Percentiles rank a stretch among this genome's conserved stretches.
Conservation (phyloP, 2,329 filamentous ascomycete species). For the Venturia nashicola region DNA sequence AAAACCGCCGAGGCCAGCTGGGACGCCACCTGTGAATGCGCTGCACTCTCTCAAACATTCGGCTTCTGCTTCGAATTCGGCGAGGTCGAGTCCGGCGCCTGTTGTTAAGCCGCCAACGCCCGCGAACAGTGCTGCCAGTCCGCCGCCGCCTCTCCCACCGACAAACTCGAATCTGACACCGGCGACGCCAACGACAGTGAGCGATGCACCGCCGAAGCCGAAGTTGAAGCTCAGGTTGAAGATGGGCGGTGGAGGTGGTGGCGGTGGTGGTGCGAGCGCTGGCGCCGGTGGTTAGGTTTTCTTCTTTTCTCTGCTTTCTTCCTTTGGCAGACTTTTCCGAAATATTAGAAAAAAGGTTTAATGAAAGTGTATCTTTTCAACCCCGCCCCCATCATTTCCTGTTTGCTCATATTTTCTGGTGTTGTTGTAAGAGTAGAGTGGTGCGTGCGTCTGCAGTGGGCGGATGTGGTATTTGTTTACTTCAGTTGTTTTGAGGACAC, state of each 20-base stretch:
- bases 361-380: background rate
- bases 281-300: background rate
- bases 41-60: background rate
- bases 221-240: conserved; percentile 6
- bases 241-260: conserved; percentile 7
- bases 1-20: background rate
- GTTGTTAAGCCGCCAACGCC: background rate
- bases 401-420: background rate
- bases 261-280: background rate
- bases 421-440: background rate
- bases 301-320: background rate
- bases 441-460: background rate
- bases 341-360: background rate
- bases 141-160: background rate
- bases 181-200: background rate
- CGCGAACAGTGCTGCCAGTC: background rate
- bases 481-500: too few species aligned
- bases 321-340: background rate
- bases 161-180: background rate
- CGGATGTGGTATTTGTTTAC: background rate
- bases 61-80: background rate
- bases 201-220: background rate
- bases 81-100: background rate
- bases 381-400: background rate
- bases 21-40: background rate